Evolutionary conservation across 2,329 filamentous ascomycete species (phyloP), one percentile per base, ranked within the genome.

Genomic region (Phialophora tarda): DNA sequence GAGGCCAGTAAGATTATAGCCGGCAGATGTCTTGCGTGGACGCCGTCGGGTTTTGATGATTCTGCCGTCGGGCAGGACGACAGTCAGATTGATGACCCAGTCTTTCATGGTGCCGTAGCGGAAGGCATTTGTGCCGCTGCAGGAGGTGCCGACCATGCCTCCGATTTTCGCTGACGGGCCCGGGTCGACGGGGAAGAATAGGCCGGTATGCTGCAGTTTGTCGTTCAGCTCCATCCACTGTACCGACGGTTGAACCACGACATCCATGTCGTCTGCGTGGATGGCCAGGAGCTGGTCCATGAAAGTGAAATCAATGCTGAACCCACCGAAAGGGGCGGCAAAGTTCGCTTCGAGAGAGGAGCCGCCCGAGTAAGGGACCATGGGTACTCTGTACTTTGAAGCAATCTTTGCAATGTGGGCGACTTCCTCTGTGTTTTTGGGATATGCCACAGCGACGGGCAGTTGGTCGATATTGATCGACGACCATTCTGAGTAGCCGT

Each of bases 151-250:
- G 4, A 91, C 79, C 85, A 87, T 87, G 4, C 85, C 85, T 1
- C 85, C 85, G 23, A 87, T 80, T 68, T 81, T 79, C 0, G 85
- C 85, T 0, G 82, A 84, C 44, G 89, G 89, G 76, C 91, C 91
- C 12, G 93, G 93, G 74, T 97, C 93, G 12, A 96, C 89, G 0
- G 93, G 93, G 75, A 97, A 96, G 80, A 97, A 97, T 1, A 97
- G 85, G 0, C 91, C 91, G 3, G 86, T 89, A 47, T 86, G 83
- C 77, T 90, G 86, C 74, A 91, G 88, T 57, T 88, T 83, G 70
- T 90, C 87, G 73, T 97, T 97, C 65, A 97, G 80, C 60, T 91
- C 88, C 85, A 96, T 93, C 93, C 93, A 97, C n/a, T 90, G 89
- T 10, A 97, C 89, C 6, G 91, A 91, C 2, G 93, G 93, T 77